Conservation (phyloP, 306 rosid genomes). For the Alnus rubra region DNA sequence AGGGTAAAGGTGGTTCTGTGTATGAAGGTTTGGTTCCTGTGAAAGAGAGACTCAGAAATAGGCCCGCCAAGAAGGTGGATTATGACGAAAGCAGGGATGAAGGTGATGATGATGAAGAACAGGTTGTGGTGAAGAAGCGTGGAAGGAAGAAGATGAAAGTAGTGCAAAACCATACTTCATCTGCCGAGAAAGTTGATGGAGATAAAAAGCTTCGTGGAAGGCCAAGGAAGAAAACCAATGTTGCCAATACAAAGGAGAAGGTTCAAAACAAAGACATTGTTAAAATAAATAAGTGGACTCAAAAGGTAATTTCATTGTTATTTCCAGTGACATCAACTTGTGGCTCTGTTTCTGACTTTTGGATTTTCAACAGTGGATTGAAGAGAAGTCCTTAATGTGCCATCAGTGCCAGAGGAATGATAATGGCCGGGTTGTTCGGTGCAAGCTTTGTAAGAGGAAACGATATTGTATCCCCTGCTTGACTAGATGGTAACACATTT, state of each 20-base stretch:
- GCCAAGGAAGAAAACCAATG: too few species aligned
- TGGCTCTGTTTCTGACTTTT: slow-evolving; percentile 4
- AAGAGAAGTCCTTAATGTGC: slow-evolving; percentile 58
- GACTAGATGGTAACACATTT: slow-evolving; percentile 44
- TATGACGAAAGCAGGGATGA: background rate
- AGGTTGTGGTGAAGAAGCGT: background rate
- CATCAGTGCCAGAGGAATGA: slow-evolving; percentile 94
- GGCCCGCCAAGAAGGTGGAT: background rate
- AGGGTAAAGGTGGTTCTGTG: background rate
- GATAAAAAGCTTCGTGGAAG: background rate
- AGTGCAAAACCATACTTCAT: background rate
- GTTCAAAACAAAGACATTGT: background rate
- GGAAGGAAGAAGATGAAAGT: slow-evolving; percentile 13
- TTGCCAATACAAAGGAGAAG: too few species aligned
- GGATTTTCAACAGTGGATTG: slow-evolving; percentile 38
- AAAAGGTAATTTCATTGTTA: slow-evolving; percentile 11
- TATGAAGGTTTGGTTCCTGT: too few species aligned
- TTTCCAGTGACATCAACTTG: background rate
- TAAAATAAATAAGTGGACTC: background rate
- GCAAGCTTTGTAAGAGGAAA: slow-evolving; percentile 46
- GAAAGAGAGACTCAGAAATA: too few species aligned
- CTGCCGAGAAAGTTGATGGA: background rate
- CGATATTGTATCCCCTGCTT: slow-evolving; percentile 62
- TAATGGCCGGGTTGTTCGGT: slow-evolving; percentile 69
- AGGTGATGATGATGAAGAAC: background rate